Percentiles rank a stretch among this genome's conserved stretches.
Evolutionary conservation across 805 yeast species (phyloP).

Genomic region (Ogataea salicorniae): DNA sequence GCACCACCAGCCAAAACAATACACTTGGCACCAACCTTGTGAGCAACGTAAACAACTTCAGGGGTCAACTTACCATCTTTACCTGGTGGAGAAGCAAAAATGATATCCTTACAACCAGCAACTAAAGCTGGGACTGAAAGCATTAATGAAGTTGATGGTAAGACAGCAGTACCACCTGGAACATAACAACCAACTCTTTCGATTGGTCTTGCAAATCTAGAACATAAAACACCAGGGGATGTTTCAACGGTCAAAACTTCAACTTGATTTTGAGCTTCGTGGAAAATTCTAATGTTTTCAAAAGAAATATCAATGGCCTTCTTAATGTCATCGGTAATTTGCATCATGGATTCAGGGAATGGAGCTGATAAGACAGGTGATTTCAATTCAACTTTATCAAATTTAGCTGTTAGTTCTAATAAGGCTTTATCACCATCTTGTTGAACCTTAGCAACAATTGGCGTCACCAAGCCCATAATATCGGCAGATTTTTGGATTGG

Average conservation of each 20-base stretch:
- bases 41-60: constrained; percentile 96
- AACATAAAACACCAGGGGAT: constrained; percentile 87
- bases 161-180: constrained; percentile 98
- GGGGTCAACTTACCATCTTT: constrained; percentile 91
- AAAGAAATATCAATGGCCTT: constrained; percentile 86
- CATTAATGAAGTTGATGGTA: constrained; percentile 98
- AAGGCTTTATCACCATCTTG: constrained; percentile 80
- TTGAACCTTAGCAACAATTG: constrained; percentile 78
- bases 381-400: constrained; percentile 73
- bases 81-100: constrained; percentile 94
- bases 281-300: constrained; percentile 85
- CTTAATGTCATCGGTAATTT: constrained; percentile 66
- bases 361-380: constrained; percentile 85
- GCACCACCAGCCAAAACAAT: constrained; percentile 98
- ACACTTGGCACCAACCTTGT: constrained; percentile 85
- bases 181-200: constrained; percentile 93
- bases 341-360: constrained; percentile 72
- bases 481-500: constrained; percentile 95
- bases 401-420: constrained; percentile 83
- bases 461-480: constrained; percentile 87
- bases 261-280: constrained; percentile 80
- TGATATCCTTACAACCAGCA: constrained; percentile 91
- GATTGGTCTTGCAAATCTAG: constrained; percentile 92
- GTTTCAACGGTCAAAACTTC: constrained; percentile 83
- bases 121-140: constrained; percentile 97